Evolutionary conservation across 345 rosid genomes (phyloP).

Genomic region (Hibiscus syriacus): DNA sequence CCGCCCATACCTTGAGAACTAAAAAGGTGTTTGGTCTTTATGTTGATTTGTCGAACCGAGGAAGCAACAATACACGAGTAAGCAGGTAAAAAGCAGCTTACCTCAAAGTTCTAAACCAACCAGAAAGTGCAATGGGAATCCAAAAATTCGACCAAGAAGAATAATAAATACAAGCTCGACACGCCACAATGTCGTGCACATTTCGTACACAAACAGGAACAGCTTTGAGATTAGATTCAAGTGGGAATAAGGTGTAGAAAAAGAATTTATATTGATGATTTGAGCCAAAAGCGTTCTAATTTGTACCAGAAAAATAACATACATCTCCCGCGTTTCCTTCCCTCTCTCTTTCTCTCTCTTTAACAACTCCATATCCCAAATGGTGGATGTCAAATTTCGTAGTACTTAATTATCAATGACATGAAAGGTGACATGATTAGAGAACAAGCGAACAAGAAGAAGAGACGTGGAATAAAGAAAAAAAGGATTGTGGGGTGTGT

Average conservation of each 20-base stretch:
- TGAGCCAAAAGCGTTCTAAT: slow-evolving; percentile 16
- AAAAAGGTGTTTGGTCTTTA: too few species aligned
- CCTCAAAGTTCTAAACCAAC: slow-evolving; percentile 15
- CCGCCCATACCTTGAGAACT: too few species aligned
- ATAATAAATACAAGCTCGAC: not conserved
- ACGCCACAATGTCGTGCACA: slow-evolving; percentile 5
- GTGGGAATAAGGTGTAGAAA: not conserved
- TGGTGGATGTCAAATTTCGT: slow-evolving; percentile 19
- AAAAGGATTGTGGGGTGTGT: not conserved
- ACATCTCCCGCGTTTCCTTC: slow-evolving; percentile 12
- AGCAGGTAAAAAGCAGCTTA: too few species aligned
- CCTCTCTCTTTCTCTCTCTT: not conserved
- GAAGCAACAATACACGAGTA: too few species aligned
- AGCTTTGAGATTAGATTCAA: slow-evolving; percentile 14
- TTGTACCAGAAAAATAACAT: slow-evolving; percentile 5
- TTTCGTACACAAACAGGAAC: slow-evolving; percentile 5
- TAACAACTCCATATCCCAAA: slow-evolving; percentile 8
- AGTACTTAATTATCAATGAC: slow-evolving; percentile 11
- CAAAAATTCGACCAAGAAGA: slow-evolving; percentile 8
- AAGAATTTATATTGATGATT: not conserved
- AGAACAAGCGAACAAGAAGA: slow-evolving; percentile 6
- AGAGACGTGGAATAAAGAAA: slow-evolving; percentile 15
- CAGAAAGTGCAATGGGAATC: slow-evolving; percentile 12
- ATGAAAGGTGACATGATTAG: slow-evolving; percentile 5
- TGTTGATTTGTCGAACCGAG: too few species aligned